Conservation (phyloP, 805 yeast genomes). For the Suhomyces prunicola region DNA sequence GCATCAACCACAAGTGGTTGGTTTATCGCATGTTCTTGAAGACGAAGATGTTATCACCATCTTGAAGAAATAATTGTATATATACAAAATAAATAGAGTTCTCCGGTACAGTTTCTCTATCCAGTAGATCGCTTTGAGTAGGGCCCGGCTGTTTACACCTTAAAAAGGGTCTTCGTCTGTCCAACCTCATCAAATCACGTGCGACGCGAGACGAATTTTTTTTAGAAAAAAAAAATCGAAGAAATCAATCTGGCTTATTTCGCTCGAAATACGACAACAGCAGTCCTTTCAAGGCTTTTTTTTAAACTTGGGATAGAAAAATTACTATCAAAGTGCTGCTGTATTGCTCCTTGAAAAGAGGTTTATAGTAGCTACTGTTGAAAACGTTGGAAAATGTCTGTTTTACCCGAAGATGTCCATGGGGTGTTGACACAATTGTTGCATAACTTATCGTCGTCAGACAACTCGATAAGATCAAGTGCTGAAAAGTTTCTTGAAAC, state of each 20-base stretch:
- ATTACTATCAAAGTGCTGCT: neutral
- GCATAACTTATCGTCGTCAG: constrained; percentile 64
- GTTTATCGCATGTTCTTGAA: constrained; percentile 74
- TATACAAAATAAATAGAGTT: neutral
- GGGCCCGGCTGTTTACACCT: neutral
- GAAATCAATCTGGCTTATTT: constrained; percentile 1
- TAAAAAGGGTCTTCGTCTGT: neutral
- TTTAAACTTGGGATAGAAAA: neutral
- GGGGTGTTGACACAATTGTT: constrained; percentile 54
- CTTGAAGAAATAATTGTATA: constrained; percentile 55
- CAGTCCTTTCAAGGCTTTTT: neutral
- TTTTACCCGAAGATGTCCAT: constrained; percentile 60
- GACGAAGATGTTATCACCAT: constrained; percentile 98
- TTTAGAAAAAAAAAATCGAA: neutral
- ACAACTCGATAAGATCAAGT: constrained; percentile 66
- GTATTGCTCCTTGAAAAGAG: neutral
- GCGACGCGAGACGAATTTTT: neutral
- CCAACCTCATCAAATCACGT: constrained; percentile 4
- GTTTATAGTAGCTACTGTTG: neutral
- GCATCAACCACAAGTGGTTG: constrained; percentile 97
- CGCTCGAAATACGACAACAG: neutral
- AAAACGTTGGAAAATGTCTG: constrained; percentile 8
- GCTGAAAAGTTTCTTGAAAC: constrained; percentile 74
- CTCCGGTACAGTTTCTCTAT: neutral
- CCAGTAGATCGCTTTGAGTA: neutral